phyloP scores from a whole-genome alignment of 1,284 basidiomycete genomes.

The Boletellus deceptivus region DNA sequence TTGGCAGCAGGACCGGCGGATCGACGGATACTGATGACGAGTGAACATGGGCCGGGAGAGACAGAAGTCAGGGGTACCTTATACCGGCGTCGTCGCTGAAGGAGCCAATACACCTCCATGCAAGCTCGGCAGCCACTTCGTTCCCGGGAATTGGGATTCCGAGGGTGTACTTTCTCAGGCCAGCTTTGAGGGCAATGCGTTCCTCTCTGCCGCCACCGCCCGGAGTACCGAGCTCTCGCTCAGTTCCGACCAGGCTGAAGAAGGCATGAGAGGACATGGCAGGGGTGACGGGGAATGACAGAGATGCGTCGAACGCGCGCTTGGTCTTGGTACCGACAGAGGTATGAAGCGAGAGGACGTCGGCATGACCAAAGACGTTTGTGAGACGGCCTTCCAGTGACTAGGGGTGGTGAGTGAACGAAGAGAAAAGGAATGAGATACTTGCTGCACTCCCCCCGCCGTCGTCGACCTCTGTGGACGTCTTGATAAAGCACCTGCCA shows the following conservation, averaged over 20 bases:
- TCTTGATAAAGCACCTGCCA: conserved; percentile 79
- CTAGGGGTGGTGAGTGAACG: conserved; percentile 34
- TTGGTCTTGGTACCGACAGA: conserved; percentile 88
- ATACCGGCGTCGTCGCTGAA: conserved; percentile 76
- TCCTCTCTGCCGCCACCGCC: conserved; percentile 26
- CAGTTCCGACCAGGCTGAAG: conserved; percentile 26
- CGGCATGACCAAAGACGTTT: conserved; percentile 92
- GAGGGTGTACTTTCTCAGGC: conserved; percentile 9
- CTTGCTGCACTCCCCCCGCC: conserved; percentile 88
- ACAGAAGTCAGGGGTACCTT: conserved; percentile 47
- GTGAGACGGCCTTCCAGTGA: conserved; percentile 78
- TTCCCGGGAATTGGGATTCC: conserved; percentile 41
- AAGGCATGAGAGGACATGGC: conserved; percentile 50
- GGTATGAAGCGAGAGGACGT: conserved; percentile 82
- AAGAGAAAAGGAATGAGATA: conserved; percentile 18
- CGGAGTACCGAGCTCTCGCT: conserved; percentile 29
- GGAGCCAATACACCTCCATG: conserved; percentile 70
- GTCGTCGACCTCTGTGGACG: conserved; percentile 91
- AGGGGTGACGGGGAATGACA: conserved; percentile 57
- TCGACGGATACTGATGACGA: conserved; percentile 67
- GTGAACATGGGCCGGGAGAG: conserved; percentile 9
- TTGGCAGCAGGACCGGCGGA: conserved; percentile 80
- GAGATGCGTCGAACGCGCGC: conserved; percentile 67
- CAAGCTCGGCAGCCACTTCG: conserved; percentile 80
- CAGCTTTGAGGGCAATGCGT: conserved; percentile 22